Base-by-base conservation (phyloP, 225 moss, liverwort and hornwort species). In the Pseudisothecium myosuroides region DNA sequence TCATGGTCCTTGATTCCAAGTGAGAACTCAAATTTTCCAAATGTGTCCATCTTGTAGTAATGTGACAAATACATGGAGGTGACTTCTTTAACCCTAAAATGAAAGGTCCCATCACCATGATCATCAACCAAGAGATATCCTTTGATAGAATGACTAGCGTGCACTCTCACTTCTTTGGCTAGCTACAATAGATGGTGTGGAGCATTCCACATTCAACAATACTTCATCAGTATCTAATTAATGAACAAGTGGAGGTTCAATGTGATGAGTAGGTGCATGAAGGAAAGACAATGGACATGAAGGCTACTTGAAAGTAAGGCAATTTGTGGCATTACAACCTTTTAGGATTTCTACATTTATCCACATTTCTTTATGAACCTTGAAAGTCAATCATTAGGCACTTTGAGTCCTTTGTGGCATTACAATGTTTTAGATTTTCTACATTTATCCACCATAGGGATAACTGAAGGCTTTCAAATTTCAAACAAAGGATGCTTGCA, bases 401-500 rank as follows among this genome's bases (percentile, higher is more conserved):
- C 12, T 31, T 47, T 32, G 20, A 32, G 4, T 32, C 49, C 2
- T 75, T 75, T 19, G 7, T 29, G 11, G 18, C 18, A 49, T n/a
- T n/a, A n/a, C n/a, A n/a, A n/a, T n/a, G n/a, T n/a, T n/a, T n/a
- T 47, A 23, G 2, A 0, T 12, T 69, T 7, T 4, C 23, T 12
- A 13, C 2, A 69, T 22, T 12, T 68, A n/a, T n/a, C n/a, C 5
- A 21, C 12, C 12, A n/a, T 11, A 36, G 6, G 1, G 5, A 47
- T 10, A n/a, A n/a, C n/a, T n/a, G n/a, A 12, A 31, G 17, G 11
- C 28, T 31, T 26, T 19, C 14, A 47, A 47, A 74, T 47, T 74
- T 18, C 1, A 0, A 47, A 29, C 6, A 18, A 47, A 6, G 4
- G 20, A 76, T 34, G 21, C 4, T 7, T 76, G 12, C 12, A 49